Base-by-base conservation (phyloP, 176 grass and related monocot species). In the Paspalum vaginatum region DNA sequence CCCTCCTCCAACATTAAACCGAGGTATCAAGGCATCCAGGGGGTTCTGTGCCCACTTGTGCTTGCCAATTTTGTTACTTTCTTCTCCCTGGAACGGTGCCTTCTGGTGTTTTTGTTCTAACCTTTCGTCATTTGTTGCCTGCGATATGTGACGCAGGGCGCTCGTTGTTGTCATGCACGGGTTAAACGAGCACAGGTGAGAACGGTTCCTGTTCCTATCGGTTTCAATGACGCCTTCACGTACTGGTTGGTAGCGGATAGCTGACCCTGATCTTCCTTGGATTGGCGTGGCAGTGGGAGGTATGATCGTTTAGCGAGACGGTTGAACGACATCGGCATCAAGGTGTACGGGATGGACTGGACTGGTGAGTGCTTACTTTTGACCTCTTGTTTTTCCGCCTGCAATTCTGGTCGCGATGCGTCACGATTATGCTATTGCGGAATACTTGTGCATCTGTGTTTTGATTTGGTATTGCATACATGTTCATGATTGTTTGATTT, bases 271-370 rank as follows among this genome's bases (percentile, higher is more conserved):
- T 76, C 55, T 83, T 11, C 25, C 56, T 88, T 86, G 21, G 49
- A 52, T 82, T 72, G 14, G 39, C 71, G 27, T 86, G 25, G 43
- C 87, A 97, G 94, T 86, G 91, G 89, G 81, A 91, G 91, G 79
- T 97, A 97, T 62, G 87, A 98, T 80, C 74, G 89, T 82, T 65
- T 94, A 80, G 95, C 92, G 4, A 94, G 85, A 65, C 83, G 89
- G 51, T 91, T 98, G 64, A 98, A 92, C 79, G 85, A 83, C 13
- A 87, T 92, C 65, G 92, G 90, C 41, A 74, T 98, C 76, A 98
- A 94, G 87, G 95, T 94, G 71, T 91, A 92, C 26, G 92, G 83
- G 45, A 94, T 98, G 95, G 95, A 98, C 58, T 98, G 95, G 95
- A 98, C 81, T 20, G 95, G 95, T 98, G 81, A 89, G 92, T 46